Evolutionary conservation across 2,329 filamentous ascomycete species (phyloP).

Genomic region (Mollisia scopiformis): DNA sequence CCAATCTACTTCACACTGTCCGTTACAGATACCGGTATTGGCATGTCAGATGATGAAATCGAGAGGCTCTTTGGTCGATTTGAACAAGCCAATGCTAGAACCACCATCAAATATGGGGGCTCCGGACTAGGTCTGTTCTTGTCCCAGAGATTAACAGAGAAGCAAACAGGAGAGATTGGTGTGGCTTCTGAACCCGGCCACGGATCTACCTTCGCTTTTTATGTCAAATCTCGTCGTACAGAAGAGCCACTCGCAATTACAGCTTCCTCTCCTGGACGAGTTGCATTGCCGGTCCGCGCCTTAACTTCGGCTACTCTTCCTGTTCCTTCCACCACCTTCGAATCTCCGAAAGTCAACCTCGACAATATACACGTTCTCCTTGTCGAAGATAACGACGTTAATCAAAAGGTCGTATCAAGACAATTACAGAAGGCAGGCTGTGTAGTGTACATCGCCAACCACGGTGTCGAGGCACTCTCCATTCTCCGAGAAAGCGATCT

Average conservation of each 20-base stretch:
- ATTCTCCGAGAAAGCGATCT: slow-evolving; percentile 26
- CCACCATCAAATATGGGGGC: slow-evolving; percentile 76
- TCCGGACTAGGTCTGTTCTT: slow-evolving; percentile 78
- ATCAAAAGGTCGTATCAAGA: slow-evolving; percentile 57
- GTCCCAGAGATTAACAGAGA: slow-evolving; percentile 73
- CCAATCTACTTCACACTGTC: slow-evolving; percentile 72
- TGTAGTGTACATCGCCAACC: slow-evolving; percentile 53
- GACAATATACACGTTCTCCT: slow-evolving; percentile 46
- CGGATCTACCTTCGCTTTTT: slow-evolving; percentile 79
- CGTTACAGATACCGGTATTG: slow-evolving; percentile 77
- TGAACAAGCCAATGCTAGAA: slow-evolving; percentile 74
- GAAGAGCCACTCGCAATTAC: neutral
- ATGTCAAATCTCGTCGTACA: slow-evolving; percentile 58
- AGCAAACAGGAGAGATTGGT: slow-evolving; percentile 80
- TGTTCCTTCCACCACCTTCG: neutral
- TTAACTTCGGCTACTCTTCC: neutral
- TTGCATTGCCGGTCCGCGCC: too few relatives aligned
- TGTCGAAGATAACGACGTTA: slow-evolving; percentile 65
- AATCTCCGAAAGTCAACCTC: slow-evolving; percentile 6
- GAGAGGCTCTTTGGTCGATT: slow-evolving; percentile 79
- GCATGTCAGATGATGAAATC: slow-evolving; percentile 70
- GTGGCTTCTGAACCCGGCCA: slow-evolving; percentile 67
- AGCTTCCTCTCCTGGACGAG: too few relatives aligned
- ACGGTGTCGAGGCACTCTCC: slow-evolving; percentile 59
- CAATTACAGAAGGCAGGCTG: slow-evolving; percentile 49